Conservation (phyloP, 805 yeast genomes). For the Clavispora phyllophila region DNA sequence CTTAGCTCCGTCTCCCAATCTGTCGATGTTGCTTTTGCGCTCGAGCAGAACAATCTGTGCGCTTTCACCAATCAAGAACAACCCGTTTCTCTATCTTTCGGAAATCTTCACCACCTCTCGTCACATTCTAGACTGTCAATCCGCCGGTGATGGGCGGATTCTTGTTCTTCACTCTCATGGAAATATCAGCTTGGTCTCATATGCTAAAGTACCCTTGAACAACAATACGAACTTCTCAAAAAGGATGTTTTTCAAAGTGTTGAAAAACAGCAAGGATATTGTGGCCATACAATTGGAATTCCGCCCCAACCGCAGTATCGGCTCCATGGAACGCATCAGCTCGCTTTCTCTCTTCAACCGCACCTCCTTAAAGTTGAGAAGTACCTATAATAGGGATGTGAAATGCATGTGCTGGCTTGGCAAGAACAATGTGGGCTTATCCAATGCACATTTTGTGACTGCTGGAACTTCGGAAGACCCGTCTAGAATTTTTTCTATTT, state of each 20-base stretch:
- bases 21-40: neutral
- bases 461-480: neutral
- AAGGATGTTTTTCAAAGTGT: neutral
- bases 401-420: neutral
- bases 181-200: neutral
- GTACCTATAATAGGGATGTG: neutral
- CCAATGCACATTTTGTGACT: neutral
- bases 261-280: neutral
- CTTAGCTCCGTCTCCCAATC: neutral
- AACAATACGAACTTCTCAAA: neutral
- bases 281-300: neutral
- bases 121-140: neutral
- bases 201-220: neutral
- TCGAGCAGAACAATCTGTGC: neutral
- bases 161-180: neutral
- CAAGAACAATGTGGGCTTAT: neutral
- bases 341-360: neutral
- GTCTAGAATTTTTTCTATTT: neutral
- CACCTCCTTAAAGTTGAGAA: neutral
- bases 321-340: neutral
- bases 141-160: neutral
- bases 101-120: neutral
- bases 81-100: neutral
- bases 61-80: neutral
- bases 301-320: neutral